These are phyloP conservation scores for Apiospora arundinis DNA, from an alignment of 2,329 filamentous ascomycete species.

Conservation along the genomic window DNA sequence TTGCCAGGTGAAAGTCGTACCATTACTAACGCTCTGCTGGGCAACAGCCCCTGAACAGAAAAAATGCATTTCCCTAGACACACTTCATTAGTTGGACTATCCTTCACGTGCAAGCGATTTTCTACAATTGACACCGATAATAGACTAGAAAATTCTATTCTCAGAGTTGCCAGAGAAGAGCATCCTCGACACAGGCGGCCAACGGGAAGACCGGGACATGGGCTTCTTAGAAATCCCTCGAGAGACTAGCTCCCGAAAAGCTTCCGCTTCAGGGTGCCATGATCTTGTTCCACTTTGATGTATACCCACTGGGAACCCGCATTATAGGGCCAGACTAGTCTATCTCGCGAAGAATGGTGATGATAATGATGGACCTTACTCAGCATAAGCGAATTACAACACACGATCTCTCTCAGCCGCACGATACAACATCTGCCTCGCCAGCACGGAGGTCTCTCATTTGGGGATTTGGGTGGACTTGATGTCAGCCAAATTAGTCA, in stretches of 20 bases:
- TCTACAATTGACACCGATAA: neutral
- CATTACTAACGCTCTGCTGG: neutral
- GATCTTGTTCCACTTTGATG: neutral
- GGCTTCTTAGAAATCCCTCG: neutral
- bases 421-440: neutral
- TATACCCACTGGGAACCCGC: neutral
- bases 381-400: conserved; percentile 14
- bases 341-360: neutral
- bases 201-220: neutral
- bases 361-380: neutral
- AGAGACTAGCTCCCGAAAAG: neutral
- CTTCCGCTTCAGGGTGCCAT: neutral
- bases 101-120: neutral
- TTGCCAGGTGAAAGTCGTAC: neutral
- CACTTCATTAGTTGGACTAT: neutral
- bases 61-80: neutral
- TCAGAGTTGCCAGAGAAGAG: neutral
- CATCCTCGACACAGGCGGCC: neutral
- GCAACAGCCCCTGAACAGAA: neutral
- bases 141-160: neutral
- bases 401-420: neutral
- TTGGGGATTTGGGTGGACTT: neutral
- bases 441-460: neutral
- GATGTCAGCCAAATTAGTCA: neutral
- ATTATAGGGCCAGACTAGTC: neutral